Evolutionary conservation across 2,329 filamentous ascomycete species (phyloP), one percentile per base, ranked within the genome.

Genomic region (Canariomyces notabilis): DNA sequence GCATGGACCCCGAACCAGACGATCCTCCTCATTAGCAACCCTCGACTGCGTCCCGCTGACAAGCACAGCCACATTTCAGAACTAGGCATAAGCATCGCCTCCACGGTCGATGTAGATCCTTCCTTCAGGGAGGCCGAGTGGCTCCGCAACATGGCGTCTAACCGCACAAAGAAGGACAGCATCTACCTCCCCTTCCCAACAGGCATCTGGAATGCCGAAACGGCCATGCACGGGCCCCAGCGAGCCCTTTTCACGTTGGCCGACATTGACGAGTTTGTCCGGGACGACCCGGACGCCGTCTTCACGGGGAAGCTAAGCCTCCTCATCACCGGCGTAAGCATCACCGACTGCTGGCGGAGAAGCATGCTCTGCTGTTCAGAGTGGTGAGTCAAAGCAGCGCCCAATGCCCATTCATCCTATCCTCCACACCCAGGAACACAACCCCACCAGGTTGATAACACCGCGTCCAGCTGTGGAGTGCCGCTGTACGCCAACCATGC

Each of bases 401-500:
- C n/a, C n/a, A n/a, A n/a, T n/a, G n/a, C n/a, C n/a, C n/a, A n/a
- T n/a, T 15, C 37, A 9, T 29, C 20, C 20, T 18, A 15, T 19
- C n/a, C 35, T 31, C 22, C 5, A 23, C 14, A 14, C 8, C 8
- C 26, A 19, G 23, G 18, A 8, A 41, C 20, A 31, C 3, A 40
- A 19, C 18, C 18, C 15, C 16, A n/a, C 35, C 18, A 26, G n/a
- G 15, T 31, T 29, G 23, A 31, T 23, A 31, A 31, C 20, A 35
- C 22, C 16, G 3, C 39, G 8, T 29, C 9, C 34, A 75, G 72
- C 58, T 83, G 80, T 56, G 73, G 73, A 2, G 64, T 75, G 2
- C 70, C 74, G 0, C 55, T 79, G 19, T 81, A 74, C 58, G 67
- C 74, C n/a, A 80, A 80, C 48, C 64, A 64, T 2, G 51, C 64